Percentiles rank a stretch among this genome's conserved stretches.
Conservation (phyloP, 2,329 filamentous ascomycete genomes). For the Clarireedia paspali region DNA sequence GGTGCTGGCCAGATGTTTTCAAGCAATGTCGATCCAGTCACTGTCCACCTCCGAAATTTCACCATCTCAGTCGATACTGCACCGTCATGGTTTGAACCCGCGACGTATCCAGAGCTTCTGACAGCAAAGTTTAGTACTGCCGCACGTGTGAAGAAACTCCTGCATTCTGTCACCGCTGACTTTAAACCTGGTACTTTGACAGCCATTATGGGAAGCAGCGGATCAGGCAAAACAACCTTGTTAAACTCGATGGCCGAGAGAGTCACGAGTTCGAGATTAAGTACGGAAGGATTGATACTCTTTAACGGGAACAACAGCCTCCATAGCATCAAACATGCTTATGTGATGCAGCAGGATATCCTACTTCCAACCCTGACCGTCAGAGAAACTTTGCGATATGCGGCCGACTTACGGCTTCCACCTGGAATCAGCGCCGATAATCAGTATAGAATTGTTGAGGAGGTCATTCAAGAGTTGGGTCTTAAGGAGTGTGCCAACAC, state of each 20-base stretch:
- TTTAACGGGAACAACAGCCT: neutral
- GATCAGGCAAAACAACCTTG: neutral
- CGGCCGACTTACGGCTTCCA: conserved; percentile 60
- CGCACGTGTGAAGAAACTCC: neutral
- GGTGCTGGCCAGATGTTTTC: too few relatives aligned
- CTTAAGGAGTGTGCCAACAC: neutral
- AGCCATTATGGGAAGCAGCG: neutral
- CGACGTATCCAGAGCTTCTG: too few relatives aligned
- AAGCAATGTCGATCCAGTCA: too few relatives aligned
- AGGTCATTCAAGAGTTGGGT: neutral
- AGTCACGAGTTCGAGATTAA: neutral
- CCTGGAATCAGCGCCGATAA: conserved; percentile 42
- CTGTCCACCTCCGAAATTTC: too few relatives aligned
- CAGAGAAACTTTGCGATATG: conserved; percentile 63
- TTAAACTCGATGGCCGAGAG: neutral
- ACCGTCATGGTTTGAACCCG: too few relatives aligned
- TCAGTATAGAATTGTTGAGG: conserved; percentile 19
- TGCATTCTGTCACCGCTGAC: neutral
- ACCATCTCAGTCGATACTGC: too few relatives aligned
- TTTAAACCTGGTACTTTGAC: neutral
- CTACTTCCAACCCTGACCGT: conserved; percentile 64
- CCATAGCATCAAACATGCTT: conserved; percentile 43
- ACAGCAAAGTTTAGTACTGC: too few relatives aligned
- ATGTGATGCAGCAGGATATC: conserved; percentile 67
- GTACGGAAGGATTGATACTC: neutral